Conservation (phyloP, 805 yeast genomes). For the Limtongia smithiae region DNA sequence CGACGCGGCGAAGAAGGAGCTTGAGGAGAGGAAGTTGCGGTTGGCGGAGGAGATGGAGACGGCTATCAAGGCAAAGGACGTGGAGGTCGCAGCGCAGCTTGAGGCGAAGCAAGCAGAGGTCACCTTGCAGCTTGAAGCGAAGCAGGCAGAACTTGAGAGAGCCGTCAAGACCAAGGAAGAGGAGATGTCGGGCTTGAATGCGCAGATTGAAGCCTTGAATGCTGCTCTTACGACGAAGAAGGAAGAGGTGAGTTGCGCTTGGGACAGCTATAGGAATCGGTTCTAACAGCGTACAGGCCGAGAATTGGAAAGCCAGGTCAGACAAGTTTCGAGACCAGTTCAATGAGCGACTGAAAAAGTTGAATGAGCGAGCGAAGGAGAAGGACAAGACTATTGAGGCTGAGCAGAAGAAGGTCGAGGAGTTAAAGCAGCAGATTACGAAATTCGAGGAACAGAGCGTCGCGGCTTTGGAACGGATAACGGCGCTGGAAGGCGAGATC, state of each 20-base stretch:
- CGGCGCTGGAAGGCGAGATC: neutral
- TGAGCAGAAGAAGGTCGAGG: conserved; percentile 26
- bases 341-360: conserved; percentile 29
- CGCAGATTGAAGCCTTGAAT: conserved; percentile 23
- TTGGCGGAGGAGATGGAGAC: conserved; percentile 10
- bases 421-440: conserved; percentile 21
- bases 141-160: conserved; percentile 1
- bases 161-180: conserved; percentile 11
- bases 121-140: conserved; percentile 19
- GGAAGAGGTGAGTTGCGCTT: neutral
- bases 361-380: conserved; percentile 20
- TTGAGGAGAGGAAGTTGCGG: conserved; percentile 26
- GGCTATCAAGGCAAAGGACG: conserved; percentile 6
- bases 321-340: conserved; percentile 31
- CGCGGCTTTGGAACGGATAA: neutral
- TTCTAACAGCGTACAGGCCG: conserved; percentile 14
- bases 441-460: neutral
- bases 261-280: neutral
- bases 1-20: conserved; percentile 27
- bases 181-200: conserved; percentile 12
- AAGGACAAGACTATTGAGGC: conserved; percentile 29
- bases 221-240: conserved; percentile 7
- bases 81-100: conserved; percentile 14
- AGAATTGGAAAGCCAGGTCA: conserved; percentile 12
- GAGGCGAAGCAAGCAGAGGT: too few species aligned